Evolutionary conservation across 2,329 filamentous ascomycete species (phyloP).

Genomic region (Neonectria neomacrospora): DNA sequence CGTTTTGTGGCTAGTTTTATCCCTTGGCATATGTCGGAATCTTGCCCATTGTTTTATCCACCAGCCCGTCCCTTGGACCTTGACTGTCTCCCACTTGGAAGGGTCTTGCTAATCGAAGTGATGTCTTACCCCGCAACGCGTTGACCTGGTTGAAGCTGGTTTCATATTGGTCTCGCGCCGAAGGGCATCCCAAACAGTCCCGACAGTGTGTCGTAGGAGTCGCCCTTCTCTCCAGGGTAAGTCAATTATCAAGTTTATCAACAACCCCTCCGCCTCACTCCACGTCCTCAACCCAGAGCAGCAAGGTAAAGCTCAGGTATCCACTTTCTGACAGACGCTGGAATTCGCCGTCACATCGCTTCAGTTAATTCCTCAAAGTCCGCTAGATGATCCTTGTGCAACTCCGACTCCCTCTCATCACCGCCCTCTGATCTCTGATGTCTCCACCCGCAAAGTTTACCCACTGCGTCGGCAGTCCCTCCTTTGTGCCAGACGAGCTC

Average conservation of each 20-base stretch:
- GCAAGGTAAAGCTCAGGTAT: not conserved
- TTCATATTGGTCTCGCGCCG: not conserved
- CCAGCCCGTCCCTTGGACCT: not conserved
- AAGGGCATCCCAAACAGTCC: no score
- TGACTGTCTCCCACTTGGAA: not conserved
- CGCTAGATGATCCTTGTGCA: not conserved
- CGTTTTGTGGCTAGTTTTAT: not conserved
- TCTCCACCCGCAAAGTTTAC: conserved; percentile 43
- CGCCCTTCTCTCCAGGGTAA: conserved; percentile 16
- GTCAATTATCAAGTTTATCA: not conserved
- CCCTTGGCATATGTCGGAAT: not conserved
- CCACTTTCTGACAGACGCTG: conserved; percentile 35
- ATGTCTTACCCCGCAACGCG: not conserved
- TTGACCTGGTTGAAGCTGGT: not conserved
- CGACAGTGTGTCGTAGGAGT: no score
- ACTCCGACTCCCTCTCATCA: conserved; percentile 3
- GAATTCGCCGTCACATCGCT: conserved; percentile 32
- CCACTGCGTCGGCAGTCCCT: conserved; percentile 58
- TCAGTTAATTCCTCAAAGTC: conserved; percentile 22
- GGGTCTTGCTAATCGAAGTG: not conserved
- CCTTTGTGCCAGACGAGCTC: conserved; percentile 56
- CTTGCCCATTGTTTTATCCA: not conserved
- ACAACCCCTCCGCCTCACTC: conserved; percentile 14
- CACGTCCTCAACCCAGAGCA: conserved; percentile 1
- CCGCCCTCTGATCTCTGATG: conserved; percentile 37